Evolutionary conservation across 1,139 yeast genomes (phyloP), one percentile per base, ranked within the genome.

Genomic region (Diutina sp.): DNA sequence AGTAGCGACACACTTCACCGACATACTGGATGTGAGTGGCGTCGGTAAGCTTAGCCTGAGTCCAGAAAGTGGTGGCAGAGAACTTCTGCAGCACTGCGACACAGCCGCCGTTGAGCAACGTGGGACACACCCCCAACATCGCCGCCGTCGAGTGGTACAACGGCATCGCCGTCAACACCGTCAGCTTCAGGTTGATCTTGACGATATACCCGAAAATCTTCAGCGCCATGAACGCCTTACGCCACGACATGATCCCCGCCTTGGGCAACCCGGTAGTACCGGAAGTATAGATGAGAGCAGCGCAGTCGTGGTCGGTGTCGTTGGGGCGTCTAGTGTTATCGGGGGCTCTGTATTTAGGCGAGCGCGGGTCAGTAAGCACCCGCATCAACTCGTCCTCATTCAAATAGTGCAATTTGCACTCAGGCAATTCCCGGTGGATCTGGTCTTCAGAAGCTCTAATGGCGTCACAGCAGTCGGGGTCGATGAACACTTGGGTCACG

Each of bases 261-360:
- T 93, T 93, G 14, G 99, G 98, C 61, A 90, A 72, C 0, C 98
- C 98, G 0, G 98, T 90, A 9, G 98, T 91, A 53, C 99, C 99
- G 0, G 96, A 87, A 1, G 99, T 93, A 68, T 86, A 91, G 58
- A 93, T 88, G 63, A 89, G 77, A 60, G 85, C 79, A 45, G 89
- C 84, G 11, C 93, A 80, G 58, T 82, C 81, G 62, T 75, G 80
- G 65, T 84, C 88, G 8, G 73, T 68, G 58, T 82, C 82, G 6
- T 69, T 70, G 4, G 80, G 79, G 61, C 86, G 79, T 70, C 93
- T 79, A 9, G 80, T 69, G 3, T 69, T 60, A 63, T 84, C 84
- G 0, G 76, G 71, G 57, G 85, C 83, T 62, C 90, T 71, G 62
- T 78, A 77, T 59, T 71, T 71, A 3, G 83, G 82, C 25, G 82